phyloP scores from a whole-genome alignment of 1,284 basidiomycete species.

The Malassezia sp. region DNA sequence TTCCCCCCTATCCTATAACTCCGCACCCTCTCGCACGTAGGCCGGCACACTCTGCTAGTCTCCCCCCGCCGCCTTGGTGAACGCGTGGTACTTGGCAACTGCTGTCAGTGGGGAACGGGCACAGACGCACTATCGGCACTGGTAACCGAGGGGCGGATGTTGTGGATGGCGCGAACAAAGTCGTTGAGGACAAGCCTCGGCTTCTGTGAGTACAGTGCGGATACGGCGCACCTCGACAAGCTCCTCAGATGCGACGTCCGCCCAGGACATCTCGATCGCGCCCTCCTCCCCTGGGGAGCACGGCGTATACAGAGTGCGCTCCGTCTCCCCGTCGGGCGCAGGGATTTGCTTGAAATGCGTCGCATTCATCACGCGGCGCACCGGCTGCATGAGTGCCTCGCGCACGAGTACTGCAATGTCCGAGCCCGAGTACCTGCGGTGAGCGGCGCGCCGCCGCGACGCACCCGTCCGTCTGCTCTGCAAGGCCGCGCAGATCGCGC shows the following conservation, averaged over 20 bases:
- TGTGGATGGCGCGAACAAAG: constrained; percentile 72
- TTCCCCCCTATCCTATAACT: too few species aligned
- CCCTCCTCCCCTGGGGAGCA: constrained; percentile 21
- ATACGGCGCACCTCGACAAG: constrained; percentile 74
- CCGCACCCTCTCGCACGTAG: too few species aligned
- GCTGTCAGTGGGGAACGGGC: neutral
- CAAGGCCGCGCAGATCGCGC: constrained; percentile 71
- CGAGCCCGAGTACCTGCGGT: constrained; percentile 85
- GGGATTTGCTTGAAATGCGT: constrained; percentile 75
- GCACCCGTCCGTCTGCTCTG: constrained; percentile 77
- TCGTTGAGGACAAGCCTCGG: constrained; percentile 52
- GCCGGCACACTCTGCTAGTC: constrained; percentile 19
- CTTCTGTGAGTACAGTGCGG: constrained; percentile 49
- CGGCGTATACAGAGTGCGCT: constrained; percentile 17
- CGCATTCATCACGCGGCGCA: constrained; percentile 85
- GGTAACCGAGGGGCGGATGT: constrained; percentile 77
- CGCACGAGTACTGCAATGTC: constrained; percentile 91
- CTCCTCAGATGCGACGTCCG: constrained; percentile 80
- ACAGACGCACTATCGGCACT: constrained; percentile 60
- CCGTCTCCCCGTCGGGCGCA: constrained; percentile 27
- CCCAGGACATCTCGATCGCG: constrained; percentile 82
- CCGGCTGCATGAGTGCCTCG: constrained; percentile 96
- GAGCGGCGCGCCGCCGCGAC: too few species aligned
- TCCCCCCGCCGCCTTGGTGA: constrained; percentile 65
- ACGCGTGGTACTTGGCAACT: constrained; percentile 68